Conservation (phyloP, 495 filamentous ascomycete species). For the Penicillium soppii region DNA sequence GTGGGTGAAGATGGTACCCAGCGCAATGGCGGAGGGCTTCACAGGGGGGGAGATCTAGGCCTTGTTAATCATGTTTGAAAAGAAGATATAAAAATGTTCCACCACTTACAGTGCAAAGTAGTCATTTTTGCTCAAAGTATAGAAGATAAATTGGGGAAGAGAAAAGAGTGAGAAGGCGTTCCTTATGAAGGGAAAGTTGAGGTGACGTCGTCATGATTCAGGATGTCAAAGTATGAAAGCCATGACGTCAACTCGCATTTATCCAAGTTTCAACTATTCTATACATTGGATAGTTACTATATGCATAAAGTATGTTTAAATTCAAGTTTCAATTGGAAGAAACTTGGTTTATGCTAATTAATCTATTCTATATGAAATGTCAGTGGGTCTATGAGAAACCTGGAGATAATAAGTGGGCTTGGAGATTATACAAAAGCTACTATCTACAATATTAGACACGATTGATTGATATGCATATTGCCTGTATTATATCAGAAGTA, state of each 20-base stretch:
- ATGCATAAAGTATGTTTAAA: too few species aligned
- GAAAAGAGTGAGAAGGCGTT: constrained; percentile 1
- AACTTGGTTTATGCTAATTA: too few species aligned
- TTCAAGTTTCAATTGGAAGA: too few species aligned
- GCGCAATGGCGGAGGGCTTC: constrained; percentile 95
- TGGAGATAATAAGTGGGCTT: too few species aligned
- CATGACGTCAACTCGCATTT: constrained; percentile 25
- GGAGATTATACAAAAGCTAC: too few species aligned
- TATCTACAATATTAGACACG: too few species aligned
- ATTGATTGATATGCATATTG: too few species aligned
- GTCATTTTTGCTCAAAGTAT: too few species aligned
- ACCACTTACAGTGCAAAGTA: constrained; percentile 60
- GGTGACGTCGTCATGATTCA: constrained; percentile 49
- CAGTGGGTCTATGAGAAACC: too few species aligned
- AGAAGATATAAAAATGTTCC: background rate
- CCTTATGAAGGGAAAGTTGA: constrained; percentile 15
- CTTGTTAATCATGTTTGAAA: constrained; percentile 2
- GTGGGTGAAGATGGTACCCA: constrained; percentile 95
- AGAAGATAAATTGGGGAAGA: constrained; percentile 9
- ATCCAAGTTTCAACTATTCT: background rate
- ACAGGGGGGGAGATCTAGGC: constrained; percentile 85
- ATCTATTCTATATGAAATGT: too few species aligned
- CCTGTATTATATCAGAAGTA: too few species aligned
- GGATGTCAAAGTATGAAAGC: constrained; percentile 9
- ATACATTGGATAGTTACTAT: background rate